Conservation (phyloP, 768 basidiomycete species). For the Cubamyces lactineus region DNA sequence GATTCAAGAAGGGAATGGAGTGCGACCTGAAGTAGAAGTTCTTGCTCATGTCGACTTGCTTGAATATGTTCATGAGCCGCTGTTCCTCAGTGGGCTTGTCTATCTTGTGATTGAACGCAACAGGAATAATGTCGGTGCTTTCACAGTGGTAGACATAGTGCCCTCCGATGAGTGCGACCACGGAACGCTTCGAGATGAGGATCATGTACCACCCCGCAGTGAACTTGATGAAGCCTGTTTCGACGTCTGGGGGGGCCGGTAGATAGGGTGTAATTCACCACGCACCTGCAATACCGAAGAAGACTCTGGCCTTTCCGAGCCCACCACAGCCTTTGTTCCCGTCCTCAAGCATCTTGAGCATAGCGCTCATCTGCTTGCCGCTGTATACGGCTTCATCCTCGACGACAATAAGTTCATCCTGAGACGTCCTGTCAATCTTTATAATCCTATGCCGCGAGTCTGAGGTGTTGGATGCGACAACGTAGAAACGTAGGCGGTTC, state of each 20-base stretch:
- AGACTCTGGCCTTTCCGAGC: conserved; percentile 73
- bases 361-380: conserved; percentile 84
- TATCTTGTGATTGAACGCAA: conserved; percentile 78
- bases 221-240: conserved; percentile 85
- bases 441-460: conserved; percentile 89
- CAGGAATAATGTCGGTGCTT: conserved; percentile 79
- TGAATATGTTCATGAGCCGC: conserved; percentile 86
- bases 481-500: conserved; percentile 87
- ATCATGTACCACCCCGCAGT: conserved; percentile 98
- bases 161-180: conserved; percentile 92
- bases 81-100: conserved; percentile 91
- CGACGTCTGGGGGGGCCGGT: background rate
- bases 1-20: background rate
- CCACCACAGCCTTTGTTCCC: conserved; percentile 91
- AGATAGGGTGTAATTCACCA: background rate
- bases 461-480: conserved; percentile 88
- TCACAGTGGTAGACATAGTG: conserved; percentile 98
- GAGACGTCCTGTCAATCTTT: conserved; percentile 88
- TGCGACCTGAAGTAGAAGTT: conserved; percentile 96
- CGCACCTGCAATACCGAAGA: conserved; percentile 84
- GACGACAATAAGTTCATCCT: conserved; percentile 72
- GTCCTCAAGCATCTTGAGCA: conserved; percentile 95
- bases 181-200: conserved; percentile 84
- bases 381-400: conserved; percentile 91
- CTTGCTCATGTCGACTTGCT: conserved; percentile 97